These are phyloP conservation scores for Penicillium sp. DNA, from an alignment of 2,329 filamentous ascomycete genomes.

Conservation along the genomic window DNA sequence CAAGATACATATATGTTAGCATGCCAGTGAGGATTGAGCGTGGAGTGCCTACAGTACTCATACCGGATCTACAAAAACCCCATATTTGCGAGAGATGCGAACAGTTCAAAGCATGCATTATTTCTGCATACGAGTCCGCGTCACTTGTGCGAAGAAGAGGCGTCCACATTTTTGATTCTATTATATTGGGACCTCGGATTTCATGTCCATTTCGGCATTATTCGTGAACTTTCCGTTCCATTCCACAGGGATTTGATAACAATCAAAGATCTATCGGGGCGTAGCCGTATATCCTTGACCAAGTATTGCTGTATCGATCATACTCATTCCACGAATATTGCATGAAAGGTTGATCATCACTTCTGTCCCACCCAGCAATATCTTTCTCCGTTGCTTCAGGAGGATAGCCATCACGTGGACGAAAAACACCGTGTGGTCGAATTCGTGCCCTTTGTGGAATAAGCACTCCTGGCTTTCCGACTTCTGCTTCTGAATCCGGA, in stretches of 20 bases:
- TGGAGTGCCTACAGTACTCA: no score
- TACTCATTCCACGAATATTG: conserved; percentile 27
- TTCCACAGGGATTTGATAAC: conserved; percentile 2
- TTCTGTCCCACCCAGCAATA: conserved; percentile 24
- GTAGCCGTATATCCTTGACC: conserved; percentile 27
- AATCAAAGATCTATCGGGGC: conserved; percentile 22
- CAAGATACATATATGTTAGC: no score
- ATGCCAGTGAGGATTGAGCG: no score
- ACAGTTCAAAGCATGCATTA: no score
- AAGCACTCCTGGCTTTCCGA: neutral
- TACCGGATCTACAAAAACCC: no score
- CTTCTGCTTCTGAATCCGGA: neutral
- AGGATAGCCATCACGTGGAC: conserved; percentile 23
- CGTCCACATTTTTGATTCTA: no score
- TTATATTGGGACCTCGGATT: no score
- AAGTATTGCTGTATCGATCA: conserved; percentile 18
- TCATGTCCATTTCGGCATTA: neutral
- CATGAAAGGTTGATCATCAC: conserved; percentile 25
- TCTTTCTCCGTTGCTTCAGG: conserved; percentile 20
- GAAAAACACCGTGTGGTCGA: conserved; percentile 29
- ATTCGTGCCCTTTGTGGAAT: conserved; percentile 34
- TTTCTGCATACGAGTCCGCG: no score
- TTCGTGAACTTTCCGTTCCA: neutral
- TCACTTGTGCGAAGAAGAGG: no score
- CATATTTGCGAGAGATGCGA: no score